Evolutionary conservation across 495 filamentous ascomycete genomes (phyloP), one percentile per base, ranked within the genome.

Genomic region (Aspergillus bridgeri): DNA sequence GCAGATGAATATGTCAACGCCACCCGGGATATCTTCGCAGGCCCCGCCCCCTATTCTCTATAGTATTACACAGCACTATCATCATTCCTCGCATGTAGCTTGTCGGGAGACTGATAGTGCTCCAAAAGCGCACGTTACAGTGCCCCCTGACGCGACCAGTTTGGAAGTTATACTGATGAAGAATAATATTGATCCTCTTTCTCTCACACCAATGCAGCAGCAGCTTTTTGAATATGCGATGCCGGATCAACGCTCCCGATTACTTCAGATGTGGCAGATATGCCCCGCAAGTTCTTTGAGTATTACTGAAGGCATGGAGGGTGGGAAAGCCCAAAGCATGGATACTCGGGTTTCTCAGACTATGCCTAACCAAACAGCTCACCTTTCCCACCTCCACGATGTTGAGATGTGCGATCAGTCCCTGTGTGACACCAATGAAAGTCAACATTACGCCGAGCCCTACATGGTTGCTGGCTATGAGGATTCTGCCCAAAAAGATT

Each of bases 391-490:
- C 79, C 70, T n/a, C 4, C 18, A 75, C 52, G 68, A 81, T 20
- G 68, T 80, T n/a, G 78, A 79, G 44, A 82, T 87, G 71, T 65
- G 75, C 56, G 72, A 74, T 56, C 63, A 71, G 38, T 58, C 65
- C 17, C 65, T 71, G 44, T 62, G 71, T 29, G 62, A 70, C 25
- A 60, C 57, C 13, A 65, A 69, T 27, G 56, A 69, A 57, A 57
- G 48, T 5, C 65, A 74, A 33, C 66, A 72, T 46, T 67, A 70
- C 52, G 75, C 78, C 3, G 88, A 91, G 66, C 86, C 86, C 13
- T 91, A 91, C 65, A 89, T 91, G 84, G 62, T 78, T 46, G 81
- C 79, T 8, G 88, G 88, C 15, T 90, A 90, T 65, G 83, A 84
- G 52, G 71, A 76, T 42, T 65, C 82, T 44, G 75, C 78, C n/a